Evolutionary conservation across 2,329 filamentous ascomycete genomes (phyloP), one percentile per base, ranked within the genome.

Genomic region (Clonostachys chloroleuca): DNA sequence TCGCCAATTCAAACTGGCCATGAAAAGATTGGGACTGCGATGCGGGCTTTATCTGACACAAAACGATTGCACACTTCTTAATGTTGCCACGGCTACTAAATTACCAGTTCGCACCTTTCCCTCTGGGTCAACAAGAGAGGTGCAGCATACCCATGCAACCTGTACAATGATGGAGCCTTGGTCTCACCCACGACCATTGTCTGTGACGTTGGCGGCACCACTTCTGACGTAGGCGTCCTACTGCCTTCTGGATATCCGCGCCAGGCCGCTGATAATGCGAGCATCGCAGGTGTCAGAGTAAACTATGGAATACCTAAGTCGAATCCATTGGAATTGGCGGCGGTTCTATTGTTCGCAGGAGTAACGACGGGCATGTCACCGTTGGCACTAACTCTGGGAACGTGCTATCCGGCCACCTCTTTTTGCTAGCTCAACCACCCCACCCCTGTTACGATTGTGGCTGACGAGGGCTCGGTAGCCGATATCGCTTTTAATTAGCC

Each of bases 181-280:
- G n/a, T 10, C 10, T 10, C 34, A n/a, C 34, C 34, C 10, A 10
- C 34, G 34, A 43, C 69, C 1, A 54, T 82, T 40, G 77, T 81
- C 0, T 69, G 82, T 3, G 80, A 84, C 53, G 73, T 84, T 30
- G 80, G 80, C 7, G 80, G 80, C 14, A 84, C 80, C 0, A 84
- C 80, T 0, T 79, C 78, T 3, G 81, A 84, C 57, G 74, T 83
- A 9, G 79, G 80, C 24, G 68, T 78, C 1, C 59, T 84, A 3
- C 64, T 82, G 2, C 73, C 77, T 0, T 80, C 74, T 3, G 81
- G 81, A 0, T 83, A 83, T 42, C 81, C 81, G 0, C 70, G 80
- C 18, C 79, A 83, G 51, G 78, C 80, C 5, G 72, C 78, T 0
- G 77, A 75, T 0, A 83, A 78, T 45, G 76, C 78, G 9, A 75